These are phyloP conservation scores for Colletotrichum sp. DNA, from an alignment of 2,329 filamentous ascomycete species.

Conservation along the genomic window DNA sequence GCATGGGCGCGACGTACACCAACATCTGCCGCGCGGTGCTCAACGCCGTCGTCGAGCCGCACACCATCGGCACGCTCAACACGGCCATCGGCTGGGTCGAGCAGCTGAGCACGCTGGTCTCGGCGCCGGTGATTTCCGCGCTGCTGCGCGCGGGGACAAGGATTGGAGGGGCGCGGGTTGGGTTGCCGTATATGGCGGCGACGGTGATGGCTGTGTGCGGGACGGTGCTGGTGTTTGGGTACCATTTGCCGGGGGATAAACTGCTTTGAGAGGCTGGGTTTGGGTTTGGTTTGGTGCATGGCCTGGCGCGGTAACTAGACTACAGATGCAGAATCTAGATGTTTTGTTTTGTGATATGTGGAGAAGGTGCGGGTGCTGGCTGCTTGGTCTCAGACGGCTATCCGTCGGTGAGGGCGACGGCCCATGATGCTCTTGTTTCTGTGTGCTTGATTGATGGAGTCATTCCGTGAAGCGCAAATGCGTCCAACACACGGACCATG, in stretches of 20 bases:
- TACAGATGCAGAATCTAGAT: background rate
- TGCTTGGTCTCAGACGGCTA: background rate
- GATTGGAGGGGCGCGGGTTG: slow-evolving; percentile 52
- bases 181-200: slow-evolving; percentile 52
- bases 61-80: slow-evolving; percentile 60
- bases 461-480: background rate
- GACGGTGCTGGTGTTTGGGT: slow-evolving; percentile 32
- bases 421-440: background rate
- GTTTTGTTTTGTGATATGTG: background rate
- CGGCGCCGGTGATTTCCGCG: slow-evolving; percentile 50
- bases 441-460: background rate
- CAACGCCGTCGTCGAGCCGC: slow-evolving; percentile 57
- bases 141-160: slow-evolving; percentile 51
- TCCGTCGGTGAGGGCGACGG: background rate
- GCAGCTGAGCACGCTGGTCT: slow-evolving; percentile 50
- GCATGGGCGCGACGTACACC: slow-evolving; percentile 48
- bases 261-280: background rate
- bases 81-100: slow-evolving; percentile 57
- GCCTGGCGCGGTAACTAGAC: background rate
- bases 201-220: slow-evolving; percentile 35
- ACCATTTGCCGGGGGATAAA: slow-evolving; percentile 28
- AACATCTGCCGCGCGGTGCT: slow-evolving; percentile 53
- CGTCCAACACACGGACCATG: background rate
- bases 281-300: background rate
- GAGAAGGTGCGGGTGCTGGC: background rate